Conservation (phyloP, 768 basidiomycete genomes). For the Antrodiella citrinella region DNA sequence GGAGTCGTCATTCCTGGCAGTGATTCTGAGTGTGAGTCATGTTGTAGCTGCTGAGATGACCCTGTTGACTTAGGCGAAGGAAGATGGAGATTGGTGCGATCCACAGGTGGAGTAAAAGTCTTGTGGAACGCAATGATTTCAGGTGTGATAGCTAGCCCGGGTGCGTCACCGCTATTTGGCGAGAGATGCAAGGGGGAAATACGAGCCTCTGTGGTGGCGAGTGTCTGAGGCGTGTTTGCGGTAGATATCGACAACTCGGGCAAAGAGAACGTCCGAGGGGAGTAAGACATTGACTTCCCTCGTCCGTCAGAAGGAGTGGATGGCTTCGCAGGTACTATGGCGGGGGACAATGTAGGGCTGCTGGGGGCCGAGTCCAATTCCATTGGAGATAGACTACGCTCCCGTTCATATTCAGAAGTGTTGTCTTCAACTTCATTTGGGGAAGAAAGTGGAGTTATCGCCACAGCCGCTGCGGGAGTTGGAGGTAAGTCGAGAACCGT, state of each 20-base stretch:
- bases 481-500: neutral
- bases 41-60: neutral
- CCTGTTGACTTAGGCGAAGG: neutral
- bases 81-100: neutral
- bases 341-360: slow-evolving; percentile 24
- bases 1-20: neutral
- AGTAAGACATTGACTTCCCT: slow-evolving; percentile 9
- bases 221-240: neutral
- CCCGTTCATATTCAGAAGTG: slow-evolving; percentile 7
- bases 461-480: neutral
- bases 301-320: neutral
- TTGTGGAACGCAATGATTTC: neutral
- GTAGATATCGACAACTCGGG: slow-evolving; percentile 5
- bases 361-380: slow-evolving; percentile 45
- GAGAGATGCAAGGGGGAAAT: slow-evolving; percentile 3
- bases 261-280: slow-evolving; percentile 2
- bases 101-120: neutral
- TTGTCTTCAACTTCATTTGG: neutral
- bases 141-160: neutral
- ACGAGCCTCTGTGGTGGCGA: neutral
- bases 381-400: slow-evolving; percentile 53
- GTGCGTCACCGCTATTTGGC: slow-evolving; percentile 1
- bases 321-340: neutral
- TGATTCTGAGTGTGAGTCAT: too few relatives aligned
- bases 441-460: neutral